Evolutionary conservation across 2,329 filamentous ascomycete species (phyloP).

Genomic region (Paraphoma chrysanthemicola): DNA sequence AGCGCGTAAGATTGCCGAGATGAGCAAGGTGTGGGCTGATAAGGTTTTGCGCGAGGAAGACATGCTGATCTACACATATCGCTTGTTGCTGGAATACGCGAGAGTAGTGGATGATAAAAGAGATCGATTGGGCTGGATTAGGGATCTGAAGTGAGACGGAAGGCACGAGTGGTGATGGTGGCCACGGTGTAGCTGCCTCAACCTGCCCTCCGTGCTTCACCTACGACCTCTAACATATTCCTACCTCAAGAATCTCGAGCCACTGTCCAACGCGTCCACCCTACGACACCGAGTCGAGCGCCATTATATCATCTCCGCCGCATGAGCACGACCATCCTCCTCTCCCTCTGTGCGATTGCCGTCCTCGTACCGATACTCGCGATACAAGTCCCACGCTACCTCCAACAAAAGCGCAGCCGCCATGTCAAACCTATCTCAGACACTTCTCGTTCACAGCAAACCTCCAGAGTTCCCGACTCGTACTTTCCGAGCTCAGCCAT

Average conservation of each 20-base stretch:
- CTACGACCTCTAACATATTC: not conserved
- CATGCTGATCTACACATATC: slow-evolving; percentile 74
- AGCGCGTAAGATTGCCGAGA: slow-evolving; percentile 69
- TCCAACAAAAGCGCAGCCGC: not conserved
- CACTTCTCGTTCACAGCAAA: no score
- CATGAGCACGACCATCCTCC: slow-evolving; percentile 13
- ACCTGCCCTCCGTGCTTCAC: no score
- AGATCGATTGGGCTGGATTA: slow-evolving; percentile 51
- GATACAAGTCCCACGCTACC: slow-evolving; percentile 27
- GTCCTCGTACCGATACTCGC: slow-evolving; percentile 26
- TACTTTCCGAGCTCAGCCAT: not conserved
- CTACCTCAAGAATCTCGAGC: no score
- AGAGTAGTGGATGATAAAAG: slow-evolving; percentile 52
- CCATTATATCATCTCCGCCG: no score
- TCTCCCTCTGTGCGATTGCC: slow-evolving; percentile 24
- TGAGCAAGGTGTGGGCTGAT: slow-evolving; percentile 72
- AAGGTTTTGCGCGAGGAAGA: slow-evolving; percentile 73
- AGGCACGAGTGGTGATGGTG: not conserved
- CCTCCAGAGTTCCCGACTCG: no score
- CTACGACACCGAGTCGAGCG: no score
- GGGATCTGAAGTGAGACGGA: slow-evolving; percentile 28
- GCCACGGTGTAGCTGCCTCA: not conserved
- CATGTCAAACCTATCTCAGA: no score
- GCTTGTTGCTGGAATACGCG: slow-evolving; percentile 60
- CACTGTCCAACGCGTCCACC: no score